phyloP scores from a whole-genome alignment of 495 filamentous ascomycete species.

The Peziza echinospora region DNA sequence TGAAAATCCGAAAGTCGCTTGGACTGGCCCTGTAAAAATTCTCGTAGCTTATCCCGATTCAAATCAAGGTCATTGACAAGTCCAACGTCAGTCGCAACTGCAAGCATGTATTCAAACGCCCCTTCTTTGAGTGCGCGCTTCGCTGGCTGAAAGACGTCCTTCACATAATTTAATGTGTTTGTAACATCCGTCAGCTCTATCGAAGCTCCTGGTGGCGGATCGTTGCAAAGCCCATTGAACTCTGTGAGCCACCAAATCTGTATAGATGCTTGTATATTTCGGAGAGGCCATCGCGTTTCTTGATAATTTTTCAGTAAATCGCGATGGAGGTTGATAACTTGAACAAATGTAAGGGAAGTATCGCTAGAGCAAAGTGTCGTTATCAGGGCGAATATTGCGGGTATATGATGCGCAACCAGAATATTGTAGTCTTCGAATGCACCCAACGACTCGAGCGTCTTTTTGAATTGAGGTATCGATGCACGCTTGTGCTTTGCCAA shows the following conservation, averaged over 20 bases:
- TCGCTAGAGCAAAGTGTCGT: conserved; percentile 54
- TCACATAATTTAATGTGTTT: conserved; percentile 30
- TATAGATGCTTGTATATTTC: conserved; percentile 53
- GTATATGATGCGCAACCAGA: conserved; percentile 54
- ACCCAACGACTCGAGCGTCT: conserved; percentile 41
- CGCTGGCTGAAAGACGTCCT: conserved; percentile 18
- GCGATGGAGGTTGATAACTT: conserved; percentile 48
- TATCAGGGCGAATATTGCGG: conserved; percentile 50
- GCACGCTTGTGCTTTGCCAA: conserved; percentile 55
- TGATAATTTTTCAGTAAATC: conserved; percentile 41
- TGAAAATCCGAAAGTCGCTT: conserved; percentile 40
- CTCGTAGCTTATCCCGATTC: conserved; percentile 46
- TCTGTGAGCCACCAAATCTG: conserved; percentile 70
- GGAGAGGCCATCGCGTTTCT: conserved; percentile 41
- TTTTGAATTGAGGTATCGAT: conserved; percentile 44
- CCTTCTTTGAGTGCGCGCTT: conserved; percentile 60
- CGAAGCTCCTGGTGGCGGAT: conserved; percentile 33
- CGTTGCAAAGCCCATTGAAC: conserved; percentile 73
- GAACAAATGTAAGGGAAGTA: conserved; percentile 31
- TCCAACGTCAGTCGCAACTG: conserved; percentile 56
- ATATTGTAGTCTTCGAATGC: conserved; percentile 51
- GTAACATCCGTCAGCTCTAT: conserved; percentile 34
- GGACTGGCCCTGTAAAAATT: conserved; percentile 57
- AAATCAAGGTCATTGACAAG: conserved; percentile 36
- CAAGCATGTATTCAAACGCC: conserved; percentile 75